Base-by-base conservation (phyloP, 225 moss, liverwort and hornwort genomes). In the Climacium dendroides region DNA sequence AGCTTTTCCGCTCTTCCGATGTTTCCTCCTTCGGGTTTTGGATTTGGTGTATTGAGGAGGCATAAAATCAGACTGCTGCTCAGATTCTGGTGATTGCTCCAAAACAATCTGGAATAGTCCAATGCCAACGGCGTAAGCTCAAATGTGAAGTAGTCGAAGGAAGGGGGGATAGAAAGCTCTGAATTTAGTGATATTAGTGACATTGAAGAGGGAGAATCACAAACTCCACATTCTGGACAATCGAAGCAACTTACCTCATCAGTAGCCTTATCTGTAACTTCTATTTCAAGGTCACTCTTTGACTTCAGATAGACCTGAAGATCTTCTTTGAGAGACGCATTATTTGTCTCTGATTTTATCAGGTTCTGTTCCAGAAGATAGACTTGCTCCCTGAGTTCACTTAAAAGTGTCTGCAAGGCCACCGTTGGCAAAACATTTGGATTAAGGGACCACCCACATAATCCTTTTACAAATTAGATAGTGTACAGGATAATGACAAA, bases 21-120 rank as follows among this genome's bases (percentile, higher is more conserved):
- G 52, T 50, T 77, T 92, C 83, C 86, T 91, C 87, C 85, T 92
- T 23, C 90, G 87, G 75, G 88, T 67, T 76, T 88, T 90, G 39
- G 25, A 74, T 74, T 92, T 92, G 28, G 59, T 64, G 29, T 32
- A 34, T 52, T 79, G 88, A 10, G 83, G 53, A 76, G 41, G 64
- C 75, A n/a, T 76, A 58, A 52, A 41, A 64, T 82, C 81, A 71
- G 65, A 35, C 74, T 53, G 75, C 23, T 88, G 86, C 57, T 86
- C 59, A 30, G 50, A 59, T 60, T 74, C 86, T 83, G 80, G 62
- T 74, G 79, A 47, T 85, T 89, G 79, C 82, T 91, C 83, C 82
- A 82, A 67, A 65, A 75, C 43, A 86, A 88, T 35, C 92, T 92
- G 85, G 19, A 66, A 82, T 19, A 60, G 18, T 74, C 73, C 69